phyloP scores from a whole-genome alignment of 805 yeast species.

The Metschnikowia bowlesiae region DNA sequence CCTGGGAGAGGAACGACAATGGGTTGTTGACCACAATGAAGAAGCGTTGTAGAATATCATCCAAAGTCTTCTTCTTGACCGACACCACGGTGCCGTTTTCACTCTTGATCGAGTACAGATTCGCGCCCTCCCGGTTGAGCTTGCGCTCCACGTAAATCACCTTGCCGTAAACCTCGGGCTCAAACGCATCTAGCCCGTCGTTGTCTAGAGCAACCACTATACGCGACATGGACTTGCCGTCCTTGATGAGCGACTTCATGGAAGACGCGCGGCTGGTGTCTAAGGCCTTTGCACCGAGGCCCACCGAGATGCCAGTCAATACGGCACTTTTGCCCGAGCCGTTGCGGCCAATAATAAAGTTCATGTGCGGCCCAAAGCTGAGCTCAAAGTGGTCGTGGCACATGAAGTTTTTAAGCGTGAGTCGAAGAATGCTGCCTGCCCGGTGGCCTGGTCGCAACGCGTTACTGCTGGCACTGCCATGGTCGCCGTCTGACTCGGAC shows the following conservation, averaged over 20 bases:
- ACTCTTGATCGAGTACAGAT: constrained; percentile 53
- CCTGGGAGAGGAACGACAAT: constrained; percentile 88
- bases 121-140: constrained; percentile 48
- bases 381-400: constrained; percentile 81
- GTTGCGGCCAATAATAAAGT: constrained; percentile 83
- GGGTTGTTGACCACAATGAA: constrained; percentile 85
- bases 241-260: constrained; percentile 65
- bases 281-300: constrained; percentile 83
- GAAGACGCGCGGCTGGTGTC: constrained; percentile 82
- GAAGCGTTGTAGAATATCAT: constrained; percentile 62
- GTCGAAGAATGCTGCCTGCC: constrained; percentile 67
- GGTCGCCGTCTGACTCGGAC: constrained; percentile 12
- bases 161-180: constrained; percentile 62
- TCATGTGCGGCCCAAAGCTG: constrained; percentile 71
- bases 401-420: constrained; percentile 75
- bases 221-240: constrained; percentile 67
- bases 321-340: constrained; percentile 92
- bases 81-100: constrained; percentile 51
- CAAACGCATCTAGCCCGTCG: constrained; percentile 60
- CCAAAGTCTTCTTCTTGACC: constrained; percentile 59
- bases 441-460: constrained; percentile 5
- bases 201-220: constrained; percentile 63
- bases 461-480: constrained; percentile 14
- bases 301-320: constrained; percentile 80
- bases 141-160: constrained; percentile 67